These are phyloP conservation scores for Penicillium sp. DNA, from an alignment of 2,329 filamentous ascomycete genomes.

Conservation along the genomic window DNA sequence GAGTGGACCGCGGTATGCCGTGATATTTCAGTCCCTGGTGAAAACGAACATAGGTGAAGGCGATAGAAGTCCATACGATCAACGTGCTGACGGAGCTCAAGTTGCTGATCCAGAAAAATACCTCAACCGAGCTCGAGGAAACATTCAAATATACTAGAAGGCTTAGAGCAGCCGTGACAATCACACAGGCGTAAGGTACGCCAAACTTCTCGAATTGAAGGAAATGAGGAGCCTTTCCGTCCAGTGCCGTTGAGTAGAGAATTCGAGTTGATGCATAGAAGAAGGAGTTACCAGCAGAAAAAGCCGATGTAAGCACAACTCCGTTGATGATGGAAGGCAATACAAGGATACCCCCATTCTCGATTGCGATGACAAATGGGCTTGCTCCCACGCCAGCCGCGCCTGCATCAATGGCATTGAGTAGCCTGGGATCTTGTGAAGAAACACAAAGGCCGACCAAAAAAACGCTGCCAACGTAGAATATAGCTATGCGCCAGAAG, in stretches of 20 bases:
- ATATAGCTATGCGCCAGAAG: slow-evolving; percentile 56
- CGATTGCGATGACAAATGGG: slow-evolving; percentile 67
- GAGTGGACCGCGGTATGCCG: slow-evolving; percentile 63
- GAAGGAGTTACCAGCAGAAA: slow-evolving; percentile 66
- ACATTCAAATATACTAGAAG: slow-evolving; percentile 73
- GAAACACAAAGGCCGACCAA: slow-evolving; percentile 48
- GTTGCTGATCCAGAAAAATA: slow-evolving; percentile 52
- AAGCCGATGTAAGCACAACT: slow-evolving; percentile 66
- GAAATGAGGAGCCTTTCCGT: slow-evolving; percentile 59
- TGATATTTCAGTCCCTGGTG: slow-evolving; percentile 67
- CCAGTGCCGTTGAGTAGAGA: slow-evolving; percentile 65
- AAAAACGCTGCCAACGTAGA: slow-evolving; percentile 58
- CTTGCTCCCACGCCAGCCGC: slow-evolving; percentile 45
- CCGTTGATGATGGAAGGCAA: slow-evolving; percentile 71
- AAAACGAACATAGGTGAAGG: slow-evolving; percentile 70
- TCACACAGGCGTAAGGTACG: slow-evolving; percentile 71
- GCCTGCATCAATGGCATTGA: slow-evolving; percentile 39
- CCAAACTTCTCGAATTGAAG: slow-evolving; percentile 55
- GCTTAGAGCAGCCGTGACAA: slow-evolving; percentile 64
- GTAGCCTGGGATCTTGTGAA: slow-evolving; percentile 49
- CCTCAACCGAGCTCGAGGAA: slow-evolving; percentile 61
- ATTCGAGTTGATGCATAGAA: slow-evolving; percentile 66
- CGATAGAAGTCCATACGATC: slow-evolving; percentile 56
- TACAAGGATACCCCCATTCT: slow-evolving; percentile 60
- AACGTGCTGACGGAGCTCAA: slow-evolving; percentile 32